Evolutionary conservation across 2,329 filamentous ascomycete species (phyloP).

Genomic region (Colletotrichum lini): DNA sequence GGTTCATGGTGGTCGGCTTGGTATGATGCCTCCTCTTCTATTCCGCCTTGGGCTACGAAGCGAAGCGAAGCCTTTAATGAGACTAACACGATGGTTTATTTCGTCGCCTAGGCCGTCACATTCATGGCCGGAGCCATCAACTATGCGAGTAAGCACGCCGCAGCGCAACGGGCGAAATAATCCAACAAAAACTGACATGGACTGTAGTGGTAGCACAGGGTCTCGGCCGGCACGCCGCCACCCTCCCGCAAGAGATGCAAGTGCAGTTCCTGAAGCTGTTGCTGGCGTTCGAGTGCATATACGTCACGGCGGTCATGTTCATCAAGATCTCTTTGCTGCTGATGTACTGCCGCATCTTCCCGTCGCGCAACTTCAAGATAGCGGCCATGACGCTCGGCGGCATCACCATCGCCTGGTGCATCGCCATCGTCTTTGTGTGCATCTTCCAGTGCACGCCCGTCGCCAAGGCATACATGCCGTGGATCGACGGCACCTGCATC

Average conservation of each 20-base stretch:
- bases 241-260: constrained; percentile 20
- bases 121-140: constrained; percentile 33
- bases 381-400: constrained; percentile 33
- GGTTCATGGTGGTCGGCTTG: constrained; percentile 36
- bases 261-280: constrained; percentile 37
- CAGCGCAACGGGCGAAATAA: background rate
- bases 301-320: constrained; percentile 37
- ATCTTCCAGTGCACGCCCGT: constrained; percentile 60
- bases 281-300: constrained; percentile 34
- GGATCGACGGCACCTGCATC: constrained; percentile 55
- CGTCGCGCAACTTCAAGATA: constrained; percentile 26
- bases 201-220: constrained; percentile 32
- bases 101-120: constrained; percentile 17
- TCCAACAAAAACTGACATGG: constrained; percentile 1
- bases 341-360: constrained; percentile 42
- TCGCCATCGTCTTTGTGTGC: constrained; percentile 46
- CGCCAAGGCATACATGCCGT: constrained; percentile 52
- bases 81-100: background rate
- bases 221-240: constrained; percentile 35
- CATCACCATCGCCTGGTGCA: constrained; percentile 37
- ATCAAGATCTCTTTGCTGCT: constrained; percentile 41
- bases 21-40: background rate
- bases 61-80: background rate
- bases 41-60: no score
- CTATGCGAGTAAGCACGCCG: constrained; percentile 32